Percentiles rank a stretch among this genome's conserved stretches.
These are phyloP conservation scores for Alopecurus myosuroides DNA, from an alignment of 176 grass and related monocot genomes.

Conservation along the genomic window DNA sequence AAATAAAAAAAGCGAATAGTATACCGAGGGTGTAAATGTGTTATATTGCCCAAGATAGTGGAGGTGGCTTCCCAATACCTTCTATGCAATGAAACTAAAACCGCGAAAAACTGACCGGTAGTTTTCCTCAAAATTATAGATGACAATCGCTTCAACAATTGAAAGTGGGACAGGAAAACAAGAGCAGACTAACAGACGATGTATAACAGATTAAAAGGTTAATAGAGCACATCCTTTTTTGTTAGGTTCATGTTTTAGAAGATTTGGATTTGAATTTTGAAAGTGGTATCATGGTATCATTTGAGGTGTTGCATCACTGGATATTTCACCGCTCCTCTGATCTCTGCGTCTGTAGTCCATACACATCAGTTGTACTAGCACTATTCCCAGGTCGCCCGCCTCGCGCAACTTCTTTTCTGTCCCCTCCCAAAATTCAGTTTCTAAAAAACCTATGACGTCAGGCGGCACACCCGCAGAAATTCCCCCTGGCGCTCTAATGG, in stretches of 20 bases:
- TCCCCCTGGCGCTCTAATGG: no score
- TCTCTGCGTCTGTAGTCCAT: no score
- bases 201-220: background rate
- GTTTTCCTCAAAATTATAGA: background rate
- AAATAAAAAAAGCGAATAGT: background rate
- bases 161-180: background rate
- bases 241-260: background rate
- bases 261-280: no score
- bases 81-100: background rate
- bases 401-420: no score
- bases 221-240: background rate
- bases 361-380: no score
- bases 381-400: no score
- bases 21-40: background rate
- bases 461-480: no score
- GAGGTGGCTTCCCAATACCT: background rate
- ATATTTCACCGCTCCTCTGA: no score
- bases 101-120: background rate
- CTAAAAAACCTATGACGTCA: no score
- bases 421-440: no score
- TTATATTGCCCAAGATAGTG: background rate
- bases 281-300: no score
- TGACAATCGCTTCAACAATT: background rate
- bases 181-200: background rate
- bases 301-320: no score